Conservation (phyloP, 352 stramenopile species). For the Phytophthora niederhauseri region DNA sequence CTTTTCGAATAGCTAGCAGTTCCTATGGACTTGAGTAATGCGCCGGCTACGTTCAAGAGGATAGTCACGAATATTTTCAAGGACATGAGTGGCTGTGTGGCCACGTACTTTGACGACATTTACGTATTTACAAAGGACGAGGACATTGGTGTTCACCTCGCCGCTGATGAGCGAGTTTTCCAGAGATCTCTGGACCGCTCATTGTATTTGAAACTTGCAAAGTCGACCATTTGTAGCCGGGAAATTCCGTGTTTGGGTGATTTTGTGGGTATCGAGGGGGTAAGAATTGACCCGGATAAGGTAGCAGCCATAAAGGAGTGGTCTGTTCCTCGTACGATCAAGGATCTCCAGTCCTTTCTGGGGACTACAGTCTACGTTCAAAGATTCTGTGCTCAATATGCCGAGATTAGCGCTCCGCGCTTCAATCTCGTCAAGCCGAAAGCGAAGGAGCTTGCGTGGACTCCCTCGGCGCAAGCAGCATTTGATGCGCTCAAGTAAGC, state of each 20-base stretch:
- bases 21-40: background rate
- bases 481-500: slow-evolving; percentile 9
- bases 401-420: slow-evolving; percentile 5
- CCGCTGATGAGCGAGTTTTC: slow-evolving; percentile 4
- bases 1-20: slow-evolving; percentile 6
- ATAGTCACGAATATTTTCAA: background rate
- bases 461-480: background rate
- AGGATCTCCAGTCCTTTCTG: slow-evolving; percentile 5
- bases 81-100: background rate
- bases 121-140: slow-evolving; percentile 6
- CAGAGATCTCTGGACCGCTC: slow-evolving; percentile 1
- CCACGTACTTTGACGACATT: slow-evolving; percentile 10
- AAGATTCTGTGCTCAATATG: slow-evolving; percentile 1
- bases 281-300: slow-evolving; percentile 15
- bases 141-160: background rate
- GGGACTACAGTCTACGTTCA: slow-evolving; percentile 4
- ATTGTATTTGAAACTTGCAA: slow-evolving; percentile 9
- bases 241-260: slow-evolving; percentile 10
- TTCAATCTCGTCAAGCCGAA: slow-evolving; percentile 14
- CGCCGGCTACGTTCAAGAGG: slow-evolving; percentile 3
- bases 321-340: slow-evolving; percentile 1
- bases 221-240: slow-evolving; percentile 11
- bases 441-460: slow-evolving; percentile 7
- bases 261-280: slow-evolving; percentile 5
- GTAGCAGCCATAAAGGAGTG: background rate